Percentiles rank a stretch among this genome's conserved stretches.
Conservation (phyloP, 164 flowering plant genomes). For the Nymphaea thermarum region DNA sequence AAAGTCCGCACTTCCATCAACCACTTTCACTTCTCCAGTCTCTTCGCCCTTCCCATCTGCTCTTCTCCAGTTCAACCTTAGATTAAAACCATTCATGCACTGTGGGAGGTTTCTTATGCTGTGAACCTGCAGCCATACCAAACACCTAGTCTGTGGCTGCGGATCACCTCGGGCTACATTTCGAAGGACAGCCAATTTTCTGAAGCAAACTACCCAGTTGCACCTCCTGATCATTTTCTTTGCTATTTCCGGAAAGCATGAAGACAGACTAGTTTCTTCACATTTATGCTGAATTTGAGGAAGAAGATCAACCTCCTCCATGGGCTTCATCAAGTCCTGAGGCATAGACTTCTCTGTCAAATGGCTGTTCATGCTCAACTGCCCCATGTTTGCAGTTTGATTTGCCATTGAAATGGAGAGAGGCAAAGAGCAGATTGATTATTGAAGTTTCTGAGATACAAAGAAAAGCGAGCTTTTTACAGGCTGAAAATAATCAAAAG, state of each 20-base stretch:
- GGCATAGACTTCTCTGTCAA: background rate
- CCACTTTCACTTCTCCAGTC: background rate
- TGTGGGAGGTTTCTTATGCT: conserved; percentile 6
- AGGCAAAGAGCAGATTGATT: background rate
- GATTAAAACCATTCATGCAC: conserved; percentile 3
- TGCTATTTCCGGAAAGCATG: too few species aligned
- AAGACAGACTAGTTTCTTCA: background rate
- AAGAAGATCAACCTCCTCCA: conserved; percentile 2
- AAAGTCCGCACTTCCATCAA: conserved; percentile 2
- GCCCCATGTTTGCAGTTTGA: background rate
- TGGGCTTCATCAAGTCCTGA: background rate
- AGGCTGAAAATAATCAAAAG: background rate
- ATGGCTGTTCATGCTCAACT: background rate
- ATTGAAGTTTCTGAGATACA: background rate
- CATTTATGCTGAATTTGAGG: background rate
- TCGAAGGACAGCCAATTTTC: conserved; percentile 1
- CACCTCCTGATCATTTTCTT: background rate
- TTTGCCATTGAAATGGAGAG: background rate
- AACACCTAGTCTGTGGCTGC: background rate
- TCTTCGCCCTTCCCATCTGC: conserved; percentile 6
- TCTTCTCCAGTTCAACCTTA: conserved; percentile 9
- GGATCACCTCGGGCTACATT: background rate
- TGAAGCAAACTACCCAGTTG: conserved; percentile 2
- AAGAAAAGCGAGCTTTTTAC: background rate
- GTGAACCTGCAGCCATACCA: conserved; percentile 13